Evolutionary conservation across 1,284 basidiomycete genomes (phyloP).

Genomic region (Puccinia novopanici): DNA sequence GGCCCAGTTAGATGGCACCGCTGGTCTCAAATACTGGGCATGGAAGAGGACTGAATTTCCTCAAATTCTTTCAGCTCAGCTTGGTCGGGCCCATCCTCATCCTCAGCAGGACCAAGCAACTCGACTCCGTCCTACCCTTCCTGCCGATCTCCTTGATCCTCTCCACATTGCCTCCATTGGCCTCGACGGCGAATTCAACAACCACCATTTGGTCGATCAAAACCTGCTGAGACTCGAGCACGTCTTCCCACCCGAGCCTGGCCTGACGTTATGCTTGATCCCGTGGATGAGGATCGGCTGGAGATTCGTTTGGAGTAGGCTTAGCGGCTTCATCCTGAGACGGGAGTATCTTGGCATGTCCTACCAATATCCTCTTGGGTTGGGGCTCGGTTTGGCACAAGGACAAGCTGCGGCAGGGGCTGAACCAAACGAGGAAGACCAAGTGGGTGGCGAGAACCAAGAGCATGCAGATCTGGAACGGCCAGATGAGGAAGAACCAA

Average conservation of each 20-base stretch:
- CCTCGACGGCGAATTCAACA: background rate
- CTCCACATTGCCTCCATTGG: slow-evolving; percentile 8
- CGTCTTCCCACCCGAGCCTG: slow-evolving; percentile 41
- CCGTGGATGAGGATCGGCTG: slow-evolving; percentile 46
- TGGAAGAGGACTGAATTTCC: slow-evolving; percentile 29
- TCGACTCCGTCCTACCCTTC: slow-evolving; percentile 44
- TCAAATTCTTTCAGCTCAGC: slow-evolving; percentile 42
- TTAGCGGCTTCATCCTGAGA: slow-evolving; percentile 18
- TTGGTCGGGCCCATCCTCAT: slow-evolving; percentile 49
- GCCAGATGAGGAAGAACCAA: slow-evolving; percentile 9
- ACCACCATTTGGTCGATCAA: slow-evolving; percentile 11
- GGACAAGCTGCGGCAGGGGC: background rate
- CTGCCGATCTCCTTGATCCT: slow-evolving; percentile 44
- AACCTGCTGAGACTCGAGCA: slow-evolving; percentile 6
- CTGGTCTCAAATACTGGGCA: slow-evolving; percentile 21
- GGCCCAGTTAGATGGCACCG: slow-evolving; percentile 23
- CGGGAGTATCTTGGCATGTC: slow-evolving; percentile 32
- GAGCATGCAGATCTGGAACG: slow-evolving; percentile 3
- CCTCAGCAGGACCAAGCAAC: slow-evolving; percentile 32
- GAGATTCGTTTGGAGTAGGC: slow-evolving; percentile 22
- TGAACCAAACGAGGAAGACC: background rate
- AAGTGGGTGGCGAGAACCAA: slow-evolving; percentile 13
- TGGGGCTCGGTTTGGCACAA: slow-evolving; percentile 15
- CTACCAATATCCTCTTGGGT: background rate
- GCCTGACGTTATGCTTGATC: slow-evolving; percentile 44